Evolutionary conservation across 176 grass and related monocot species (phyloP).

Genomic region (Oryza rufipogon): DNA sequence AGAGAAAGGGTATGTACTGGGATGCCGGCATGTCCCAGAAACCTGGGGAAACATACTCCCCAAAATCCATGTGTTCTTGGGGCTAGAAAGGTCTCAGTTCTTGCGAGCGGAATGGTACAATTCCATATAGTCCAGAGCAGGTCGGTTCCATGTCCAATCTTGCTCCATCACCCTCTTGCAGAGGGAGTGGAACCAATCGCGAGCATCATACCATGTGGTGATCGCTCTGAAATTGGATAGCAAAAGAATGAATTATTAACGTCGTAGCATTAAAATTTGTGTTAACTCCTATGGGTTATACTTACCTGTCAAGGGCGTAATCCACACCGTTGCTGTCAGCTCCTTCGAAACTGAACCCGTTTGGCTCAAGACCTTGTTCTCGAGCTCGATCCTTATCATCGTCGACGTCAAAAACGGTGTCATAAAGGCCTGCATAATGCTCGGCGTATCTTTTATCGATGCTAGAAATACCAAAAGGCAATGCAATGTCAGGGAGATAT

Average conservation of each 20-base stretch:
- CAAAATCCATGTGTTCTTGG: not conserved
- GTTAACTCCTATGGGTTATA: not conserved
- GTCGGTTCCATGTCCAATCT: slow-evolving; percentile 98
- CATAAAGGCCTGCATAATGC: slow-evolving; percentile 73
- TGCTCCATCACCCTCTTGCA: slow-evolving; percentile 96
- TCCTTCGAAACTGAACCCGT: slow-evolving; percentile 91
- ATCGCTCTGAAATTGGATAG: slow-evolving; percentile 74
- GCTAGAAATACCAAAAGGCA: not conserved
- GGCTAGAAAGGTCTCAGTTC: slow-evolving; percentile 6
- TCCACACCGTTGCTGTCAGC: slow-evolving; percentile 63
- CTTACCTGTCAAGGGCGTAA: slow-evolving; percentile 82
- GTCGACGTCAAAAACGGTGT: slow-evolving; percentile 85
- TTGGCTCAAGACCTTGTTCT: slow-evolving; percentile 78
- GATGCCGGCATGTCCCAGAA: slow-evolving; percentile 20
- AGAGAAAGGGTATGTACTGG: not conserved
- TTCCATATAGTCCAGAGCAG: slow-evolving; percentile 88
- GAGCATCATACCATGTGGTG: slow-evolving; percentile 66
- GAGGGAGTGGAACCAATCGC: slow-evolving; percentile 65
- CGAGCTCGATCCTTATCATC: slow-evolving; percentile 77
- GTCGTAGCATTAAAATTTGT: not conserved
- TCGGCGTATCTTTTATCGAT: not conserved
- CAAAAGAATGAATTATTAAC: not conserved
- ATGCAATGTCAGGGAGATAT: slow-evolving; percentile 8
- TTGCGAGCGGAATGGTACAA: slow-evolving; percentile 83
- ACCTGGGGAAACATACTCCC: not conserved